Evolutionary conservation across 306 rosid genomes (phyloP), one percentile per base, ranked within the genome.

Genomic region (Rosa chinensis): DNA sequence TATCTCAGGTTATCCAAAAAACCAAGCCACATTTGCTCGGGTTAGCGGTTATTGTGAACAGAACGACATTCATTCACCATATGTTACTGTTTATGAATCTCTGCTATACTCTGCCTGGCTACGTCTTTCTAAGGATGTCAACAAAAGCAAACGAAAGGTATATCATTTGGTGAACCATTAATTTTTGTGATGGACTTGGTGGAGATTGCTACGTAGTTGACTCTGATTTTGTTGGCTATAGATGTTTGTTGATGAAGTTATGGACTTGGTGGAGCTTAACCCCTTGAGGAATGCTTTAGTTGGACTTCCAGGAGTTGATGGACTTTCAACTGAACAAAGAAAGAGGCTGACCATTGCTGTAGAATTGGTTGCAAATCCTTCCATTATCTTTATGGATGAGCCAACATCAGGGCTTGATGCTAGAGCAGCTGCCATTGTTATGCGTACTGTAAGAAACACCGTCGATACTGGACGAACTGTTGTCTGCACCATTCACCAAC

Each of bases 361-460:
- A 77, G 98, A 91, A 73, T 90, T 93, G 72, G 97, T 93, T 76
- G 89, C 98, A 20, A 93, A 93, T 73, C 98, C 98, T 18, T 93
- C 98, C 66, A 91, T 93, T 85, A 91, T 93, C 44, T 93, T 93
- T 67, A 91, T 93, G 98, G 98, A 93, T 75, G 98, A 93, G 81
- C 98, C 98, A 6, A 93, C 98, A 66, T 91, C 98, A 8, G 98
- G 98, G 50, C 91, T 93, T 1, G 98, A 93, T 83, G 97, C 98
- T 55, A 89, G 97, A 81, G 97, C 98, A 35, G 97, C 97, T 13
- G 97, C 97, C 58, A 90, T 93, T 78, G 97, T 93, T 18, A 93
- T 93, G 98, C 87, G 97, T 71, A 78, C 98, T 2, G 98, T 93
- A 70, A 88, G 98, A 83, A 93, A 93, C 74, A 91, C 98, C 0